Evolutionary conservation across 1,284 basidiomycete genomes (phyloP).

Genomic region (Ustilago xerochloae): DNA sequence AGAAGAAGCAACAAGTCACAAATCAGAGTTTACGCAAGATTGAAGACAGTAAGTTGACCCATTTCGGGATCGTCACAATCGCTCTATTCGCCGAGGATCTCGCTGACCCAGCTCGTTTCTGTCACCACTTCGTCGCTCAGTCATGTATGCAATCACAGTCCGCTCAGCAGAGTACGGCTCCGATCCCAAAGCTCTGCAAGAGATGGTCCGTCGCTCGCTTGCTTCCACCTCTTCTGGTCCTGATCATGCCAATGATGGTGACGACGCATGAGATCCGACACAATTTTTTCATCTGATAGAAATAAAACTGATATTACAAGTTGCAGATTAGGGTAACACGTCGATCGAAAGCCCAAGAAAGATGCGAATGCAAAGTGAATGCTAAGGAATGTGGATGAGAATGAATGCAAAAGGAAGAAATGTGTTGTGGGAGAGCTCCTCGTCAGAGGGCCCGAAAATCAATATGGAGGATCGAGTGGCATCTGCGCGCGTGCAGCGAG

Average conservation of each 20-base stretch:
- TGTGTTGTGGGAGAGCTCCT: neutral
- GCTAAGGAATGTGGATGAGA: neutral
- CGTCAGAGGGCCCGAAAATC: neutral
- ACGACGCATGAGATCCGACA: neutral
- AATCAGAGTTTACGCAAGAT: slow-evolving; percentile 88
- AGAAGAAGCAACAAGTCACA: slow-evolving; percentile 89
- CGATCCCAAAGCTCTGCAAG: slow-evolving; percentile 47
- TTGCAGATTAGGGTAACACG: slow-evolving; percentile 14
- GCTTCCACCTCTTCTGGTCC: slow-evolving; percentile 18
- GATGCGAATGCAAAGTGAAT: slow-evolving; percentile 11
- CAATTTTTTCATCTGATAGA: neutral
- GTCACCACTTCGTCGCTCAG: slow-evolving; percentile 5
- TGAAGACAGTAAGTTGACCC: slow-evolving; percentile 79
- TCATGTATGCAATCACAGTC: slow-evolving; percentile 56
- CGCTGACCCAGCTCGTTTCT: neutral
- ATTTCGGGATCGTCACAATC: neutral
- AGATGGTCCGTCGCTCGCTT: slow-evolving; percentile 52
- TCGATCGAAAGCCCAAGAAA: neutral
- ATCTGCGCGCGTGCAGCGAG: slow-evolving; percentile 36
- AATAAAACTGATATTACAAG: slow-evolving; percentile 10
- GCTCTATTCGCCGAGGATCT: neutral
- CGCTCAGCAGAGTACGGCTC: slow-evolving; percentile 50
- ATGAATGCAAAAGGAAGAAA: neutral
- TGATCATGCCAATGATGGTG: slow-evolving; percentile 6
- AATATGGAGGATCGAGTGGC: slow-evolving; percentile 29